Base-by-base conservation (phyloP, 176 grass and related monocot species). In the Rhipidocladum racemiflorum region DNA sequence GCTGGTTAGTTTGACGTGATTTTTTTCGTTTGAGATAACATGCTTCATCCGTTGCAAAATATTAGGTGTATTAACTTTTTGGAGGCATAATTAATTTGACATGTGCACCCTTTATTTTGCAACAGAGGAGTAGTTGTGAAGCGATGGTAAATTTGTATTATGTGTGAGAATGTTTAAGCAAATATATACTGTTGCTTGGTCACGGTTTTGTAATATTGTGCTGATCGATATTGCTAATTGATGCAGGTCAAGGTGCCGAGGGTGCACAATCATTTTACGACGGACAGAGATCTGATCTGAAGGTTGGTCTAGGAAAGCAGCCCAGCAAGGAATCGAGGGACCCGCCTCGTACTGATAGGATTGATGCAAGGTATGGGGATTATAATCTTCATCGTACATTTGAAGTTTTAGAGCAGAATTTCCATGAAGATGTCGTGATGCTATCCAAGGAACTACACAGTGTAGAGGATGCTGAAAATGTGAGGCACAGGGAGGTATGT, bases 341-440 rank as follows among this genome's bases (percentile, higher is more conserved):
- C 10, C 90, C 82, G 28, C 29, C 66, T 77, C 57, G 21, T 70
- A 83, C 69, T 53, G 75, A 82, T 51, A 85, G 74, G 39, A 85
- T 78, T 82, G 94, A 91, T 61, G 77, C 62, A 74, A 76, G 69
- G 67, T 83, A 78, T 14, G 81, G 85, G 50, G 91, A 94, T 66
- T 92, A 74, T 70, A 82, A 68, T 85, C 63, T 85, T 81, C 93
- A 89, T 24, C 87, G 72, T 40, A 96, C 97, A 72, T 91, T 93
- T 87, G 93, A 96, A 88, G 83, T 68, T 75, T 85, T 99, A 21
- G 93, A 99, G 80, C 69, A 99, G 74, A 95, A 79, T 83, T 99
- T 99, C 84, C 70, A 85, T 85, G 82, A 96, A 82, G 97, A 99
- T 55, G 70, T 96, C 34, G 56, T 84, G 43, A 87, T 77, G 40